Base-by-base conservation (phyloP, 176 grass and related monocot genomes). In the Ensete glaucum region DNA sequence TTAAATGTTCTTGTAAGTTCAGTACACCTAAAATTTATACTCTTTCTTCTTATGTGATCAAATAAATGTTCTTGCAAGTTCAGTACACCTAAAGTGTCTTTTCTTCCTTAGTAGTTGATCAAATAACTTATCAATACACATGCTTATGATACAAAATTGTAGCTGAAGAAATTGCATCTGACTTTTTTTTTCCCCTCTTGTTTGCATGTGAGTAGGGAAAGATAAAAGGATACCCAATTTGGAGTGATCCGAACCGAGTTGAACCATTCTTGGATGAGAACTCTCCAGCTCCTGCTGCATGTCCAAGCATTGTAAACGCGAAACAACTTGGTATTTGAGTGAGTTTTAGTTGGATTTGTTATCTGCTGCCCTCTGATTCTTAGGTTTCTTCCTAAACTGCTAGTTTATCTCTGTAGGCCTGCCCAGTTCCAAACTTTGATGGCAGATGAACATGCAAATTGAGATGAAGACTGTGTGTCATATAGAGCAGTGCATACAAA, bases 281-380 rank as follows among this genome's bases (percentile, higher is more conserved):
- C 0, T 77, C 71, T 24, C 53, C 80, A 49, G 85, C 88, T 54
- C 90, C 90, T 19, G 60, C 77, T 21, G 90, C 87, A 52, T 90
- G 85, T 85, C 90, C 93, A 24, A 96, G 93, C 89, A 89, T 97
- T 49, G 90, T 93, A 21, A 97, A 97, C 69, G 85, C 90, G 2
- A 90, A 97, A 56, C 88, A 93, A 67, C 75, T 97, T 11, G 94
- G 94, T 93, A 83, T 50, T 70, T 43, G 34, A 43, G 20, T 5
- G 11, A 51, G 8, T 50, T 70, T 51, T 11, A 51, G 19, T n/a
- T 20, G 50, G 16, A 21, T 20, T 52, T 51, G 21, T 70, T 43
- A 43, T 51, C 15, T 69, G 63, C 22, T 19, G 51, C 29, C 2
- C 34, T 43, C 34, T 43, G 34, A 7, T 50, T 69, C 43, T 11